Conservation (phyloP, 2,329 filamentous ascomycete species). For the Seiridium cupressi region DNA sequence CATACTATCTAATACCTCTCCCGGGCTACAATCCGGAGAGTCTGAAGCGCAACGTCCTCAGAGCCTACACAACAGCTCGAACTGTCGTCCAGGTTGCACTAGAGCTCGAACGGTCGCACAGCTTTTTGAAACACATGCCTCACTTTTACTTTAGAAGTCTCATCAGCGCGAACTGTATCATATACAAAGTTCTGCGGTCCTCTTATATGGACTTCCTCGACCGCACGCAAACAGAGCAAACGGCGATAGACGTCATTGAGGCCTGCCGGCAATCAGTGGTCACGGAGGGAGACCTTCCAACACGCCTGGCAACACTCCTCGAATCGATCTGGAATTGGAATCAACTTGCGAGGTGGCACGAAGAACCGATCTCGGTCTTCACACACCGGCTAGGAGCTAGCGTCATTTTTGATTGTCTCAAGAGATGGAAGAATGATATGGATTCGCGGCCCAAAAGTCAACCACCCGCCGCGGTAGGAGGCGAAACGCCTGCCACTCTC, state of each 20-base stretch:
- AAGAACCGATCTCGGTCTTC: conserved; percentile 38
- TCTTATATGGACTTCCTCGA: conserved; percentile 32
- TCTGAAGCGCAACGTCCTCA: conserved; percentile 43
- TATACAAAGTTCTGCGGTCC: conserved; percentile 44
- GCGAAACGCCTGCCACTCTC: conserved; percentile 2
- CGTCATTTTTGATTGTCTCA: conserved; percentile 48
- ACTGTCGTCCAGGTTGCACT: conserved; percentile 40
- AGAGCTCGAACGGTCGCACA: conserved; percentile 37
- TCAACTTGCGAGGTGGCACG: conserved; percentile 31
- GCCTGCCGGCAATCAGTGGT: conserved; percentile 42
- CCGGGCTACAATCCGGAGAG: conserved; percentile 34
- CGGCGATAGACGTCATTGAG: conserved; percentile 29
- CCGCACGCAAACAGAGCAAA: conserved; percentile 16
- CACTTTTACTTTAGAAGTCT: conserved; percentile 48
- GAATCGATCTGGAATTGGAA: conserved; percentile 45
- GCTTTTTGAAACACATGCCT: conserved; percentile 42
- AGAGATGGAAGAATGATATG: conserved; percentile 38
- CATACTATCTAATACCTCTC: conserved; percentile 49
- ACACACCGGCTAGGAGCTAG: conserved; percentile 47
- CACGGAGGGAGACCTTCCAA: conserved; percentile 47
- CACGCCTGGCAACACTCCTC: conserved; percentile 42
- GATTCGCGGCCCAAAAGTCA: conserved; percentile 7
- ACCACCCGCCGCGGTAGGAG: not conserved
- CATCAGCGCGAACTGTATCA: conserved; percentile 42
- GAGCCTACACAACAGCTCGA: conserved; percentile 47